Conservation (phyloP, 2,329 filamentous ascomycete genomes). For the Gnomoniopsis sp. region DNA sequence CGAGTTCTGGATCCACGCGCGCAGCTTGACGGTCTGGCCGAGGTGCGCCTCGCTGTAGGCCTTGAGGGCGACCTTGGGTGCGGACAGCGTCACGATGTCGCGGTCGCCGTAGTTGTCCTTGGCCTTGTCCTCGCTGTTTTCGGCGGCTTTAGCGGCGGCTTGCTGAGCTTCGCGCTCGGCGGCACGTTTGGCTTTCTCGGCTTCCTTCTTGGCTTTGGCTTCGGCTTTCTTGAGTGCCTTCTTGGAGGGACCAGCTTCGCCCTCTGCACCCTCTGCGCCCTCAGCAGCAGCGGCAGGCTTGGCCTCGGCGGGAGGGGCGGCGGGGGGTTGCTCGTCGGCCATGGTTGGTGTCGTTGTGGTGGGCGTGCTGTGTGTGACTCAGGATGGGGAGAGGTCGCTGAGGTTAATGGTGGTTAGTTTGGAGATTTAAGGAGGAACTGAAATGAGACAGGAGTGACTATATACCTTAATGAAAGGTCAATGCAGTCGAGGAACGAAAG, state of each 20-base stretch:
- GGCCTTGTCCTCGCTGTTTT: slow-evolving; percentile 56
- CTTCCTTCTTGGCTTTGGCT: slow-evolving; percentile 84
- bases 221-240: slow-evolving; percentile 82
- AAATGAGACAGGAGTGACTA: not conserved
- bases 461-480: slow-evolving; percentile 3
- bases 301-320: slow-evolving; percentile 8
- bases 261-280: slow-evolving; percentile 82
- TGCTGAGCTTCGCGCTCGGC: slow-evolving; percentile 73
- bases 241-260: slow-evolving; percentile 60
- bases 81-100: slow-evolving; percentile 45
- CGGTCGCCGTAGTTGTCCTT: slow-evolving; percentile 78
- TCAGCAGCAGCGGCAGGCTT: slow-evolving; percentile 64
- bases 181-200: slow-evolving; percentile 68
- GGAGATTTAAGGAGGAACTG: not conserved
- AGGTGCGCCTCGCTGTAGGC: slow-evolving; percentile 62
- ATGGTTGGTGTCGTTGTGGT: slow-evolving; percentile 9
- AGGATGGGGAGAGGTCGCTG: not conserved
- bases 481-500: not conserved
- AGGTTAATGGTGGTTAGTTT: not conserved
- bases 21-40: slow-evolving; percentile 70
- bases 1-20: slow-evolving; percentile 82
- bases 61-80: slow-evolving; percentile 53
- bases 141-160: slow-evolving; percentile 41
- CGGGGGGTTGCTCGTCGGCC: slow-evolving; percentile 12
- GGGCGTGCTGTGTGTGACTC: slow-evolving; percentile 6